phyloP scores from a whole-genome alignment of 2,329 filamentous ascomycete species.

The Colletotrichum musicola region DNA sequence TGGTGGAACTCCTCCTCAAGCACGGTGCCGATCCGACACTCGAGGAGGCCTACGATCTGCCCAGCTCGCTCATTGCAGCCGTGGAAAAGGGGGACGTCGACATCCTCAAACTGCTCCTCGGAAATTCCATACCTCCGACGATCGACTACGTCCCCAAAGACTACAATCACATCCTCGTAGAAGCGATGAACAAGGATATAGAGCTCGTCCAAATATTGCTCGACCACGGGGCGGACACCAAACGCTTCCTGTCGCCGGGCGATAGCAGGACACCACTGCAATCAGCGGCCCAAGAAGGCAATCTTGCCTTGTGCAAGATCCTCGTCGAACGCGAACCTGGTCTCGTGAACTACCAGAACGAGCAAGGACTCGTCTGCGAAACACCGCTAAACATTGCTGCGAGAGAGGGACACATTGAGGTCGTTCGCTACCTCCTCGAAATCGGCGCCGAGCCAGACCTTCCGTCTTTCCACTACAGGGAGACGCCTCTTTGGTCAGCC shows the following conservation, averaged over 20 bases:
- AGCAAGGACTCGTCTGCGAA: constrained; percentile 33
- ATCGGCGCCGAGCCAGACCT: constrained; percentile 39
- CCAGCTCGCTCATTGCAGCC: constrained; percentile 36
- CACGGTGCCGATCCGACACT: constrained; percentile 43
- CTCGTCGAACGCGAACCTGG: constrained; percentile 41
- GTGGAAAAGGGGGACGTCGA: constrained; percentile 2
- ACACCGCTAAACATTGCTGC: constrained; percentile 41
- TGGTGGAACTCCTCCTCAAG: constrained; percentile 41
- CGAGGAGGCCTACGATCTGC: constrained; percentile 41
- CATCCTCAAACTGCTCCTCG: constrained; percentile 39
- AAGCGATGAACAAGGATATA: constrained; percentile 23
- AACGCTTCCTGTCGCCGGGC: constrained; percentile 18
- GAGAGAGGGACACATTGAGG: constrained; percentile 23
- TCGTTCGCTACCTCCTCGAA: constrained; percentile 40
- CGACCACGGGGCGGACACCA: constrained; percentile 41
- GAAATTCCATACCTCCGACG: constrained; percentile 36
- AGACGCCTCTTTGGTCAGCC: constrained; percentile 41
- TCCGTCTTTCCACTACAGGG: constrained; percentile 30
- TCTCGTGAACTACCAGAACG: constrained; percentile 39
- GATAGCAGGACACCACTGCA: constrained; percentile 38
- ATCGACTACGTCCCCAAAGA: constrained; percentile 36
- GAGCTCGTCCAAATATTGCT: constrained; percentile 40
- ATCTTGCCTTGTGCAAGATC: constrained; percentile 37
- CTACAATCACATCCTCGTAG: constrained; percentile 30
- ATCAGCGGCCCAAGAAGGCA: constrained; percentile 36